phyloP scores from a whole-genome alignment of 2,329 filamentous ascomycete species.

The Aspergillus versicolor region DNA sequence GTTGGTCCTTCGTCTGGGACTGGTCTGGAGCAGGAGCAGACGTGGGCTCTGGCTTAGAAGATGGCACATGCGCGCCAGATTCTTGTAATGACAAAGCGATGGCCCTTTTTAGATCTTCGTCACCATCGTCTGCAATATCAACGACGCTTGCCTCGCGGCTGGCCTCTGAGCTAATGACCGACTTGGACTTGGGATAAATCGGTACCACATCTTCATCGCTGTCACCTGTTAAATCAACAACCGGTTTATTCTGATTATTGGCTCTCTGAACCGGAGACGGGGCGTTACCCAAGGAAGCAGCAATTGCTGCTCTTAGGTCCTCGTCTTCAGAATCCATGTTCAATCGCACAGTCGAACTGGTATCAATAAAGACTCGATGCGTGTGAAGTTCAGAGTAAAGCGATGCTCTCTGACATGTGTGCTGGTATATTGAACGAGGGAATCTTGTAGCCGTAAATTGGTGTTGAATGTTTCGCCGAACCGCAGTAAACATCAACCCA shows the following conservation, averaged over 20 bases:
- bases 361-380: background rate
- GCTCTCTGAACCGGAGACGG: background rate
- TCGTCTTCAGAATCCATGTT: conserved; percentile 17
- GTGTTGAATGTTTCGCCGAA: background rate
- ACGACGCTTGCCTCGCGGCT: conserved; percentile 1
- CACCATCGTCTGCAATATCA: conserved; percentile 18
- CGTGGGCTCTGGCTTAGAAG: background rate
- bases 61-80: conserved; percentile 9
- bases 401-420: background rate
- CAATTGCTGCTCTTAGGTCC: conserved; percentile 18
- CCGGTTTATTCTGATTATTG: background rate
- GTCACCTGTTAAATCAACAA: conserved; percentile 34
- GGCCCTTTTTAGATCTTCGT: conserved; percentile 38
- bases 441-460: background rate
- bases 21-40: background rate
- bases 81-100: conserved; percentile 35
- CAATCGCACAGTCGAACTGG: background rate
- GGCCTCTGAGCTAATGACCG: conserved; percentile 1
- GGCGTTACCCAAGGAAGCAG: conserved; percentile 23
- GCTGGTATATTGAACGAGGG: background rate
- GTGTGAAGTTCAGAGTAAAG: too few relatives aligned
- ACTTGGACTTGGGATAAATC: conserved; percentile 1
- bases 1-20: background rate
- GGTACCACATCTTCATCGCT: conserved; percentile 2
- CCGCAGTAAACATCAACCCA: background rate